These are phyloP conservation scores for Ajuga chamaepitys DNA, from an alignment of 257 asterid species.

Conservation along the genomic window DNA sequence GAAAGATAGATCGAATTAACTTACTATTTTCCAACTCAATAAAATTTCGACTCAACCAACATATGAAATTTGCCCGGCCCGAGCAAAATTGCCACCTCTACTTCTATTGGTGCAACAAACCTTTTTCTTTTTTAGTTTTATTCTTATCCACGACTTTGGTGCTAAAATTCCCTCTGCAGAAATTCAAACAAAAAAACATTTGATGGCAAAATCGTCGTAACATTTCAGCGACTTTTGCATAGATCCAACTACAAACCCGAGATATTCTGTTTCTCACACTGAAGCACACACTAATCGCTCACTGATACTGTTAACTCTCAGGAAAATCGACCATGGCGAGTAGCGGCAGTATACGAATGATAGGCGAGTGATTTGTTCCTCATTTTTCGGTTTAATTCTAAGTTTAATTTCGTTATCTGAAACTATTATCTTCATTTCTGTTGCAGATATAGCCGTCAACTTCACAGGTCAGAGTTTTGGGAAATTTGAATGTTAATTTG, in stretches of 20 bases:
- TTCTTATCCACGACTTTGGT: too few species aligned
- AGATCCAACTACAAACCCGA: background rate
- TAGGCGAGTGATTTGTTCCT: conserved; percentile 41
- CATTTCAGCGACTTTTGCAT: background rate
- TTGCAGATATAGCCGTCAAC: conserved; percentile 88
- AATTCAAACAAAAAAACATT: too few species aligned
- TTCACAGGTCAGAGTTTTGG: conserved; percentile 58
- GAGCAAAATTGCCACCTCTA: too few species aligned
- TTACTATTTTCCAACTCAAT: too few species aligned
- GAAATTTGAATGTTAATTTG: background rate
- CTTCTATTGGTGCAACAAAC: too few species aligned
- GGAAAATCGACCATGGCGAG: conserved; percentile 50
- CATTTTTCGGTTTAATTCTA: background rate
- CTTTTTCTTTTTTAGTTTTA: too few species aligned
- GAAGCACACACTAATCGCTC: background rate
- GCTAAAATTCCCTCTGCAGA: too few species aligned
- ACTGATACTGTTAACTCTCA: background rate
- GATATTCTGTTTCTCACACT: background rate
- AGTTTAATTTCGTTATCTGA: background rate
- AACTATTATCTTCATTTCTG: background rate
- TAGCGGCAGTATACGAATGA: conserved; percentile 46
- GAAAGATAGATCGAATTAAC: too few species aligned
- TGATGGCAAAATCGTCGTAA: too few species aligned
- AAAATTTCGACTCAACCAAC: too few species aligned
- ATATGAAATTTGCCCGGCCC: too few species aligned